Base-by-base conservation (phyloP, 2,329 filamentous ascomycete species). In the Teratosphaeria pseudoeucalypti region DNA sequence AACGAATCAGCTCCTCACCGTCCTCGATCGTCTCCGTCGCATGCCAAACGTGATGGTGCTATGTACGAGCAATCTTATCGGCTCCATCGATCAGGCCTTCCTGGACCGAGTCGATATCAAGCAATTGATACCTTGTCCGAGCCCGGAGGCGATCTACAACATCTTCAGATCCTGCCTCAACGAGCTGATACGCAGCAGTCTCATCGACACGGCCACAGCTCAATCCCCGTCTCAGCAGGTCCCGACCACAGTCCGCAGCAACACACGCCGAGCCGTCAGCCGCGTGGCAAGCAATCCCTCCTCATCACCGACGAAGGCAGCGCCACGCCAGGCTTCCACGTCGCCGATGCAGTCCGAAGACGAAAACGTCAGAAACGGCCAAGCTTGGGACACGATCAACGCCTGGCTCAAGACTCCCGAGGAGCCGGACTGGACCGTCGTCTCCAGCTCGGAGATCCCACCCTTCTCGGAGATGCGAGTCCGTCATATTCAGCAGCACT, bases 1-100 rank as follows among this genome's bases (percentile, higher is more conserved):
- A 4, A 79, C 79, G 0, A 81, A 81, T 60, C 76, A 80, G 57
- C 69, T 81, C 0, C 73, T 81, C 0, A 78, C 75, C 10, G 77
- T 74, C 0, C 71, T 82, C 16, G 79, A 81, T 63, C 72, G 73
- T 4, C 62, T 81, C 1, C 71, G 74, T 27, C 62, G 70, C 32
- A 67, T 73, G 27, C 66, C 71, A 0, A 81, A 81, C 60, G 72
- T 81, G 26, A 64, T 81, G 29, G 71, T 80, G 6, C 67, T 81
- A 34, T 81, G 77, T 65, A 81, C 79, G 0, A 81, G 75, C 67
- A 82, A 81, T 58, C 65, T 81, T 9, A 67, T 78, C 14, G 68
- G 66, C 12, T 74, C 74, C 9, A 70, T 81, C 63, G 77, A 81
- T 60, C 63, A 71, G 5, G 79, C 79, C 0, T 81, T 81, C 62